Percentiles rank a stretch among this genome's conserved stretches.
phyloP scores from a whole-genome alignment of 148 eudicot species.

The Diospyros kaki region DNA sequence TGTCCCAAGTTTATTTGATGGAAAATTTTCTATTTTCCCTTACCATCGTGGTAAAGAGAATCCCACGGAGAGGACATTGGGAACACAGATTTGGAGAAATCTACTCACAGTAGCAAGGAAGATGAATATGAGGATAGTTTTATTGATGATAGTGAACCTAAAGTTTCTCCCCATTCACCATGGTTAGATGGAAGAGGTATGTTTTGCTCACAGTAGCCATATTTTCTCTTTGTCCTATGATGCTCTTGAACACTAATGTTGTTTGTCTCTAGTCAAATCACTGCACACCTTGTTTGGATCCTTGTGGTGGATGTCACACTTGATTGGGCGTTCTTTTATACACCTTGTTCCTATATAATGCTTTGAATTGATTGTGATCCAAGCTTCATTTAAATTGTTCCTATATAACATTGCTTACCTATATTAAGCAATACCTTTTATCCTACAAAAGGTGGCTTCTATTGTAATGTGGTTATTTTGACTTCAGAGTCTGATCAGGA shows the following conservation, averaged over 20 bases:
- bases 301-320: not conserved
- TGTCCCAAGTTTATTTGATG: not conserved
- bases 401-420: not conserved
- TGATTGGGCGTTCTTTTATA: not conserved
- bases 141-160: constrained; percentile 58
- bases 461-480: constrained; percentile 6
- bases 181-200: constrained; percentile 45
- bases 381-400: not conserved
- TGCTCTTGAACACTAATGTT: not conserved
- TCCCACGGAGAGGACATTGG: constrained; percentile 86
- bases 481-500: constrained; percentile 30
- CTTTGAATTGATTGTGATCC: no score
- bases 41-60: constrained; percentile 45
- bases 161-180: constrained; percentile 41
- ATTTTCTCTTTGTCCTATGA: not conserved
- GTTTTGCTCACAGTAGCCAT: not conserved
- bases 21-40: constrained; percentile 29
- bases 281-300: not conserved
- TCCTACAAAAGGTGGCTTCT: not conserved
- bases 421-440: not conserved
- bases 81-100: constrained; percentile 44
- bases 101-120: constrained; percentile 40
- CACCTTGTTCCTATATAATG: no score
- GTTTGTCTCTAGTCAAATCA: not conserved
- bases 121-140: constrained; percentile 90